These are phyloP conservation scores for Ceratocystis huliohia DNA, from an alignment of 2,329 filamentous ascomycete species.

Conservation along the genomic window DNA sequence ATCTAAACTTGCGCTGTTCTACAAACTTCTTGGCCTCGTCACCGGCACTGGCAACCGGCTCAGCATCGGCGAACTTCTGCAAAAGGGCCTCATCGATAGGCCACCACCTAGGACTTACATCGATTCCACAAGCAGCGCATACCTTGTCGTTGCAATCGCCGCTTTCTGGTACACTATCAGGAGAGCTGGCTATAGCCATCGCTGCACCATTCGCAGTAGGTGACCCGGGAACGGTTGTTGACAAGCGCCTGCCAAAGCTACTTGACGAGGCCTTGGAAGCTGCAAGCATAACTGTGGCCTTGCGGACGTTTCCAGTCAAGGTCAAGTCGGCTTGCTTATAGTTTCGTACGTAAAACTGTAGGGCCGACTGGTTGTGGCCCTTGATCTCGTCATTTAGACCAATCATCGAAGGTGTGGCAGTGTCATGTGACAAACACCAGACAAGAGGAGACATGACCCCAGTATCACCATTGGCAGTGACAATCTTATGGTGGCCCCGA, in stretches of 20 bases:
- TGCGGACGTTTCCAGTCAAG: conserved; percentile 82
- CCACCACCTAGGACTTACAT: conserved; percentile 67
- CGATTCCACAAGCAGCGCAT: conserved; percentile 53
- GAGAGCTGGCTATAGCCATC: background rate
- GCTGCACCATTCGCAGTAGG: conserved; percentile 23
- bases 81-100: conserved; percentile 41
- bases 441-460: conserved; percentile 75
- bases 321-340: conserved; percentile 92
- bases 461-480: conserved; percentile 67
- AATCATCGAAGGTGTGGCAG: conserved; percentile 43
- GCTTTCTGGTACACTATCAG: conserved; percentile 25
- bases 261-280: conserved; percentile 30
- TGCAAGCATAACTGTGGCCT: conserved; percentile 61
- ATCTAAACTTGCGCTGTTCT: conserved; percentile 52
- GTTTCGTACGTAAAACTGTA: conserved; percentile 76
- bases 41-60: conserved; percentile 33
- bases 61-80: conserved; percentile 39
- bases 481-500: conserved; percentile 65
- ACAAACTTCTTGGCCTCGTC: conserved; percentile 47
- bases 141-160: conserved; percentile 38
- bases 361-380: conserved; percentile 47
- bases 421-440: conserved; percentile 84
- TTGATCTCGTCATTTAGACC: conserved; percentile 14
- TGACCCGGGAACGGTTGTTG: conserved; percentile 32
- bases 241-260: conserved; percentile 40